phyloP scores from a whole-genome alignment of 768 basidiomycete species.

The Leucocoprinus sp. region DNA sequence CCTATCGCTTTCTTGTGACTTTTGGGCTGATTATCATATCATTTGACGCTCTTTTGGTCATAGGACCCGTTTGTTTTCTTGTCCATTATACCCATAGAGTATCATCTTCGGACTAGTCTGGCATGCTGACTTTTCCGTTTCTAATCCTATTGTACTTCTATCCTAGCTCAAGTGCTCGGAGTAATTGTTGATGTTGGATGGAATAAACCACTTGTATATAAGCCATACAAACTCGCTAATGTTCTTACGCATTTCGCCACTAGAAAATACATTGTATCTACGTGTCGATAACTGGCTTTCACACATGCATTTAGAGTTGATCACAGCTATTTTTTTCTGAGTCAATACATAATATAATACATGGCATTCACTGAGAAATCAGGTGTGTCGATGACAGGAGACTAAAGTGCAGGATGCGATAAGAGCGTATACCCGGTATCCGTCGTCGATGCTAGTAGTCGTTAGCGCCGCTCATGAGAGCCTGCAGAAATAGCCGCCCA shows the following conservation, averaged over 20 bases:
- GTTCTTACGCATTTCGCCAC: too few species aligned
- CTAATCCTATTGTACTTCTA: slow-evolving; percentile 5
- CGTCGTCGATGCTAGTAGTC: too few species aligned
- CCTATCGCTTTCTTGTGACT: slow-evolving; percentile 10
- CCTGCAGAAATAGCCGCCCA: slow-evolving; percentile 7
- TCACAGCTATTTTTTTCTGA: too few species aligned
- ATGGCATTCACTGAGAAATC: too few species aligned
- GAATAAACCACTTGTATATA: not conserved
- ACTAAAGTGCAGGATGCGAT: slow-evolving; percentile 5
- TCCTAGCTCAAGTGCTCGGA: not conserved
- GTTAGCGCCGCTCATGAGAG: not conserved
- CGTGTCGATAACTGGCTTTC: too few species aligned
- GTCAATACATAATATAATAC: too few species aligned
- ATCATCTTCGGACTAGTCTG: slow-evolving; percentile 1
- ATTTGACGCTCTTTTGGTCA: slow-evolving; percentile 3
- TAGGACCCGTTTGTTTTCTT: slow-evolving; percentile 7
- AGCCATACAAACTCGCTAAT: too few species aligned
- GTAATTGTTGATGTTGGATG: slow-evolving; percentile 2
- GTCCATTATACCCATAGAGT: slow-evolving; percentile 6
- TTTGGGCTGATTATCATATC: not conserved
- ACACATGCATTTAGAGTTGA: too few species aligned
- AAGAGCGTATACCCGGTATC: too few species aligned
- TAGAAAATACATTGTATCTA: too few species aligned
- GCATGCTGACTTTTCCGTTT: not conserved
- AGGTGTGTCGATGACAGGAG: not conserved